Percentiles rank a stretch among this genome's conserved stretches.
phyloP scores from a whole-genome alignment of 2,329 filamentous ascomycete species.

The Trichoderma harzianum region DNA sequence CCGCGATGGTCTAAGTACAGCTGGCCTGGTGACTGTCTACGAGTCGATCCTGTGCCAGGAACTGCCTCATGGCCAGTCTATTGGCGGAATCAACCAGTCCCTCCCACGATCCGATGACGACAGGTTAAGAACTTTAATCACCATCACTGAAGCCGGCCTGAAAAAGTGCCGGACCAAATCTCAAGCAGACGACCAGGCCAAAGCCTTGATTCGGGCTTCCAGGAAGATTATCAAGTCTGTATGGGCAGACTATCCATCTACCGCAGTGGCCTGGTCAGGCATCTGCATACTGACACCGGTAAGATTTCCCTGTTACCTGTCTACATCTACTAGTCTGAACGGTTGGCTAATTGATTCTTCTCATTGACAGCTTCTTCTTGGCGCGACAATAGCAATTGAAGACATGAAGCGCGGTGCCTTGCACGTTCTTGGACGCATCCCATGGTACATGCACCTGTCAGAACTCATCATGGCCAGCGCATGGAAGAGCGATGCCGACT shows the following conservation, averaged over 20 bases:
- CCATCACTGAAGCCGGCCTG: slow-evolving; percentile 31
- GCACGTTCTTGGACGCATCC: slow-evolving; percentile 33
- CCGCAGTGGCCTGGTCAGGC: slow-evolving; percentile 36
- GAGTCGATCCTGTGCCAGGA: slow-evolving; percentile 36
- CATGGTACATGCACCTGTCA: slow-evolving; percentile 35
- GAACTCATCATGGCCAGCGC: slow-evolving; percentile 26
- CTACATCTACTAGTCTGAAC: too few relatives aligned
- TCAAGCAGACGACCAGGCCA: slow-evolving; percentile 29
- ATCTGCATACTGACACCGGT: slow-evolving; percentile 38
- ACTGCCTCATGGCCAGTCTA: slow-evolving; percentile 31
- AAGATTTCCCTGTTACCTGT: slow-evolving; percentile 5
- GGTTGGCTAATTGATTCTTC: background rate
- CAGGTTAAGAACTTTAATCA: slow-evolving; percentile 29
- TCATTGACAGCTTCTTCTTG: slow-evolving; percentile 31
- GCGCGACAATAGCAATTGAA: slow-evolving; percentile 33
- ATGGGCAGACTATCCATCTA: slow-evolving; percentile 27
- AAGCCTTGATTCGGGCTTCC: slow-evolving; percentile 28
- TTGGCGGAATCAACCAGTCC: slow-evolving; percentile 27
- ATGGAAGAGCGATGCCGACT: slow-evolving; percentile 27
- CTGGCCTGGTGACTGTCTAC: slow-evolving; percentile 34
- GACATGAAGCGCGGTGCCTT: slow-evolving; percentile 31
- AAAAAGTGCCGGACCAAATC: slow-evolving; percentile 29
- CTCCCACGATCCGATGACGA: slow-evolving; percentile 27
- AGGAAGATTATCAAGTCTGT: slow-evolving; percentile 29
- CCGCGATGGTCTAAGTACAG: slow-evolving; percentile 28